Conservation (phyloP, 352 stramenopile genomes). For the Pythium periplocum region DNA sequence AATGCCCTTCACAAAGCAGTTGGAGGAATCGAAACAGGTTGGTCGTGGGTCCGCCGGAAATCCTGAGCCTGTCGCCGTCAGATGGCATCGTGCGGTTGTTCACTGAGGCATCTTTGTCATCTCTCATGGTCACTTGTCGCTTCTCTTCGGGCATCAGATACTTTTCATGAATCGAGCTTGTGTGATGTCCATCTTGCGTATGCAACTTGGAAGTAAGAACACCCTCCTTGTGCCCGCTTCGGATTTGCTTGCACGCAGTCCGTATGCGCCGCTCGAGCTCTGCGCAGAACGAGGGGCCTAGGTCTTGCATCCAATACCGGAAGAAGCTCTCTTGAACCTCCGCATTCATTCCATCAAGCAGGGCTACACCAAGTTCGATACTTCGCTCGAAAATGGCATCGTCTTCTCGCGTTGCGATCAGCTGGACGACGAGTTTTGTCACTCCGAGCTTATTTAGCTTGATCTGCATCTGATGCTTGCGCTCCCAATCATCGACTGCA, state of each 20-base stretch:
- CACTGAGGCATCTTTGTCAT: too few species aligned
- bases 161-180: not conserved
- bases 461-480: slow-evolving; percentile 57
- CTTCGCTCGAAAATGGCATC: slow-evolving; percentile 48
- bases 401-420: slow-evolving; percentile 50
- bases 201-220: not conserved
- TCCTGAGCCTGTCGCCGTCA: not conserved
- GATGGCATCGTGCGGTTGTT: too few species aligned
- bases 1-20: slow-evolving; percentile 68
- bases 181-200: too few species aligned
- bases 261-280: slow-evolving; percentile 42
- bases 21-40: slow-evolving; percentile 70
- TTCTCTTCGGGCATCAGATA: not conserved
- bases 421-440: slow-evolving; percentile 55
- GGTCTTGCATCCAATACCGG: slow-evolving; percentile 30
- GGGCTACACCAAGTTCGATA: slow-evolving; percentile 56
- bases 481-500: slow-evolving; percentile 34
- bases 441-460: slow-evolving; percentile 59
- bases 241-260: slow-evolving; percentile 40
- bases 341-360: slow-evolving; percentile 73
- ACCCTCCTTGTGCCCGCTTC: slow-evolving; percentile 22
- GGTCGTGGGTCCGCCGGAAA: slow-evolving; percentile 24
- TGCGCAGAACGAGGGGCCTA: slow-evolving; percentile 40
- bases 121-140: not conserved
- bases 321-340: slow-evolving; percentile 72